Conservation (phyloP, 2,329 filamentous ascomycete genomes). For the Colletotrichum magnum region DNA sequence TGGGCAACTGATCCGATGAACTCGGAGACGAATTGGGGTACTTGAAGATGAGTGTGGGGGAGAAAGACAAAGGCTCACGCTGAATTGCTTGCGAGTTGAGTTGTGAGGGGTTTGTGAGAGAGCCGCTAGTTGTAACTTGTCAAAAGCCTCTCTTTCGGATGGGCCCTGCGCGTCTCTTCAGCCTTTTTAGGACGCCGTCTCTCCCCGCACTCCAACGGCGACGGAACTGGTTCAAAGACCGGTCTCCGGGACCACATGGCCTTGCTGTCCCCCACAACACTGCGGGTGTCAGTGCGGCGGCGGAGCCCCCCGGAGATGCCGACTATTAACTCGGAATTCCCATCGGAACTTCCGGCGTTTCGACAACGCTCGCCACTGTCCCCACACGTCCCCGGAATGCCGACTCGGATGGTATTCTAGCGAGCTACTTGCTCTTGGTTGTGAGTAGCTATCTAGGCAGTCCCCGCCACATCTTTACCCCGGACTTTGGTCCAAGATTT, state of each 20-base stretch:
- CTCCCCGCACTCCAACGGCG: constrained; percentile 15
- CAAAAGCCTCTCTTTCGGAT: not conserved
- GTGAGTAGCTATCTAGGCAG: constrained; percentile 28
- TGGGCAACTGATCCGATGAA: constrained; percentile 16
- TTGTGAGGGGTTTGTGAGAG: not conserved
- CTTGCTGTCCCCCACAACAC: not conserved
- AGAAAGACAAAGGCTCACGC: not conserved
- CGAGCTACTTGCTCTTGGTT: not conserved
- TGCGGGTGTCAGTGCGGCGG: too few relatives aligned
- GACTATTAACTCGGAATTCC: not conserved
- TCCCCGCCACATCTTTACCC: constrained; percentile 26
- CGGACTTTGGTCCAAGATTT: constrained; percentile 8
- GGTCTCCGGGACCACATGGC: constrained; percentile 14
- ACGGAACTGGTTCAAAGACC: not conserved
- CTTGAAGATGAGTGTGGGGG: constrained; percentile 8
- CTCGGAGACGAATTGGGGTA: not conserved
- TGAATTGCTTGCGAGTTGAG: constrained; percentile 17
- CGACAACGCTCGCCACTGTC: constrained; percentile 8
- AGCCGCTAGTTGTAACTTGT: not conserved
- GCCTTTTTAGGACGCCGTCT: constrained; percentile 30
- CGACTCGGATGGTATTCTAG: constrained; percentile 15
- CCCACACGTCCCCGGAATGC: constrained; percentile 21
- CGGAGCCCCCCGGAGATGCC: not conserved
- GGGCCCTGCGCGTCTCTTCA: constrained; percentile 8
- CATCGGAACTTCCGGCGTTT: constrained; percentile 7